A percentile compares a stretch with the other conserved stretches of the same genome.
Conservation (phyloP, 345 rosid species). For the Acer yangbiense region DNA sequence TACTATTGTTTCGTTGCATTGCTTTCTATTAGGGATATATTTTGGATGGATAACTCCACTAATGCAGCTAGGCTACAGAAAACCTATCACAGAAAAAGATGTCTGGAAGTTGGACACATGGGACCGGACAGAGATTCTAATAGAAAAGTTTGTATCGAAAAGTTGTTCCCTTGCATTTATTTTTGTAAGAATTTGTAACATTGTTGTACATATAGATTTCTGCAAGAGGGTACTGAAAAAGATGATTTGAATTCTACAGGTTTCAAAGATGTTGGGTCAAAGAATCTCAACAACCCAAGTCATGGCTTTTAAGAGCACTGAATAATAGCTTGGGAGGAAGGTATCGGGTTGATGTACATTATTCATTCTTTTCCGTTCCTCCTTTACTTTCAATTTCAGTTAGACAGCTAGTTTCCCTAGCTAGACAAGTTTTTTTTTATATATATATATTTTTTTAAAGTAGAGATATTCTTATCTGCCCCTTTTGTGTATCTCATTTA, state of each 20-base stretch:
- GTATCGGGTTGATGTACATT: constrained; percentile 35
- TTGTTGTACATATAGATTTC: background rate
- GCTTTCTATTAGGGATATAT: constrained; percentile 52
- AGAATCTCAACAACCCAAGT: constrained; percentile 64
- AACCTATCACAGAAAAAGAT: constrained; percentile 87
- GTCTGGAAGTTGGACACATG: constrained; percentile 91
- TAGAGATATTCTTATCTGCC: background rate
- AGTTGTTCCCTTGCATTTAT: constrained; percentile 23
- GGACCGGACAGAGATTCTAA: constrained; percentile 83
- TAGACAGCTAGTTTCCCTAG: background rate
- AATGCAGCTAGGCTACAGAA: constrained; percentile 78
- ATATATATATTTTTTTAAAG: background rate
- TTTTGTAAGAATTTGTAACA: background rate
- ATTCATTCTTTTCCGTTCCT: background rate
- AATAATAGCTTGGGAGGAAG: constrained; percentile 84
- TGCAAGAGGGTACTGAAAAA: background rate
- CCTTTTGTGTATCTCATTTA: background rate
- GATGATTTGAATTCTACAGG: constrained; percentile 40
- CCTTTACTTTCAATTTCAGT: background rate
- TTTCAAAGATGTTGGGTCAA: constrained; percentile 76
- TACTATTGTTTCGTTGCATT: constrained; percentile 8
- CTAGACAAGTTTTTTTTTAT: background rate
- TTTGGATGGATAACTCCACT: constrained; percentile 92
- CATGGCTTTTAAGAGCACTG: constrained; percentile 89
- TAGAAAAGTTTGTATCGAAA: constrained; percentile 47